Base-by-base conservation (phyloP, 352 stramenopile genomes). In the Plasmopara halstedii region DNA sequence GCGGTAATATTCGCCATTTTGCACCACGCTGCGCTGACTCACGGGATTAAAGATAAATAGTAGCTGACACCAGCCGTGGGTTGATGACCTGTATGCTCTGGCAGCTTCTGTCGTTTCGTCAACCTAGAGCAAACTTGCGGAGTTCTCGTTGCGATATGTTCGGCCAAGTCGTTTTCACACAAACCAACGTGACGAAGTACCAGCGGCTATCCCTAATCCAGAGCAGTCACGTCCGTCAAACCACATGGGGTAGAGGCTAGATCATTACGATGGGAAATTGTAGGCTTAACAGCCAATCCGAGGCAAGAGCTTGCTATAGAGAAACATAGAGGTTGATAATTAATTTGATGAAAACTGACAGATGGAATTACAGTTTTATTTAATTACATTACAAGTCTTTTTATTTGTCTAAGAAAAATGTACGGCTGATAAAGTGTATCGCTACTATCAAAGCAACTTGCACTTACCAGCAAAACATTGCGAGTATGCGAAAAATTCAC, bases 1-100 rank as follows among this genome's bases (percentile, higher is more conserved):
- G 67, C 56, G 17, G 56, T 63, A 36, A 73, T 67, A 20, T 70
- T 74, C 23, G 46, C 46, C 56, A 70, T 69, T 32, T 14, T 44
- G 20, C 26, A 6, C 36, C 23, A 18, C 6, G 22, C 15, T 58
- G 46, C 46, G 23, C 15, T 46, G 40, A 39, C 6, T 53, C 32
- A 42, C 36, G 19, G 5, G 29, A 33, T n/a, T n/a, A n/a, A n/a
- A n/a, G n/a, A 56, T 57, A 61, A 64, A 56, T 6, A 6, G 6
- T 29, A 11, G 25, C 11, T 29, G 3, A 29, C 2, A 29, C 11
- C 25, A 29, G 25, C 3, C 25, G 25, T 10, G 25, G 25, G 3
- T 29, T 29, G 3, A 4, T 11, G 25, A 29, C 25, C 11, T 4
- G 25, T 5, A 6, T 29, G 25, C 2, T 6, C 25, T 10, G 25